Base-by-base conservation (phyloP, 345 rosid genomes). In the Streptanthus diversifolius region DNA sequence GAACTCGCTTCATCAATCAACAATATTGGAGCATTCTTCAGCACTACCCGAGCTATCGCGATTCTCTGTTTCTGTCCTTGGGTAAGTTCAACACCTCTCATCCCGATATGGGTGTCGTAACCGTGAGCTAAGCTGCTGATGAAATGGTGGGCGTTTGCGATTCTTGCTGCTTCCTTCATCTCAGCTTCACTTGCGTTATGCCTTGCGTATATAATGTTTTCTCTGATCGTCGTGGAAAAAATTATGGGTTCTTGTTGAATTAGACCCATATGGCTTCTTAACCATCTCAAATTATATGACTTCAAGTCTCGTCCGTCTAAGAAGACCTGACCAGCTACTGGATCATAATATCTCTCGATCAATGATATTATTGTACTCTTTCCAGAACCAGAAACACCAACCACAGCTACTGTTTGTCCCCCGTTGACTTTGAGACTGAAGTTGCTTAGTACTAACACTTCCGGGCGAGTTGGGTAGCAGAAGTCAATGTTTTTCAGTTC, bases 21-120 rank as follows among this genome's bases (percentile, higher is more conserved):
- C 71, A 95, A 76, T 54, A 95, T 90, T 14, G 99, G 99, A 13
- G 99, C 99, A 71, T 92, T 95, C 87, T 95, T 95, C 79, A 95
- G 83, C 66, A 95, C 93, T 15, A 92, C 98, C 27, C 98, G 83
- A 30, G 98, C 97, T 63, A 95, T 95, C 14, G 93, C 97, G 43
- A 95, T 88, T 78, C 99, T 87, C 82, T 95, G 99, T 79, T 95
- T 95, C 81, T 95, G 99, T 68, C 99, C 99, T 1, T 97, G 99
- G 30, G 99, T 92, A 70, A 92, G 81, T 67, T 95, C 99, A 72
- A 95, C 93, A 36, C 96, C 99, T 84, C 99, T 88, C 98, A 95
- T 95, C 52, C 99, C 99, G 35, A 95, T 93, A 70, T 91, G 96
- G 0, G 98, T 95, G 83, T 95, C 99, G 47, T 95, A 95, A 60